Base-by-base conservation (phyloP, 2,329 filamentous ascomycete species). In the Aspergillus luchuensis region DNA sequence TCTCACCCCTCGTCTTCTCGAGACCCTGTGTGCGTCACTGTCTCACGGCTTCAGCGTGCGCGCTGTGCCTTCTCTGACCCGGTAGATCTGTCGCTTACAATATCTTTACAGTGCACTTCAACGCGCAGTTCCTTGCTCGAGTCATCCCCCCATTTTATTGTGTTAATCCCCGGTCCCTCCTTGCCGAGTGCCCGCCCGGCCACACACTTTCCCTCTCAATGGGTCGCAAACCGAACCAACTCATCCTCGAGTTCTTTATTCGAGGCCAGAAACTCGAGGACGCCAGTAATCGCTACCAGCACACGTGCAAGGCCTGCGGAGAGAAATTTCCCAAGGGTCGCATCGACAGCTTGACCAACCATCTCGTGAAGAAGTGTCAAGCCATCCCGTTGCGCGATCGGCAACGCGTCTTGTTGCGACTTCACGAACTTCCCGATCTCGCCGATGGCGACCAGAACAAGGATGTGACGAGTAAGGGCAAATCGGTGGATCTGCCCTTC, bases 241-340 rank as follows among this genome's bases (percentile, higher is more conserved):
- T 96, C 68, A 93, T 97, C 75, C 84, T 91, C 76, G 88, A 94
- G 78, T 95, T 92, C 81, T 97, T 97, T 76, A 87, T 91, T 75
- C 87, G 92, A 68, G 93, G 93, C 8, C 85, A 87, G 41, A 97
- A 97, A 79, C 85, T 97, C 70, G 87, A 89, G 72, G 92, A 97
- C 79, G 89, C 91, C 66, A 95, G 91, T 80, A 97, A 96, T 76
- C 87, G 93, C 60, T 97, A 97, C 73, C 89, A 91, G 69, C 91
- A 97, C 73, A 95, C 91, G 11, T 97, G 92, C 85, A 94, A 91
- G 76, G 84, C 88, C 66, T 96, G 92, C 75, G 91, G 91, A 67
- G 90, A 95, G 77, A 89, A 90, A 76, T 97, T 97, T 65, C 90
- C 91, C 64, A 96, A 96, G 74, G 93, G 93, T 63, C 87, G 93